Conservation (phyloP, 2,329 filamentous ascomycete genomes). For the Fusarium abutilonis region DNA sequence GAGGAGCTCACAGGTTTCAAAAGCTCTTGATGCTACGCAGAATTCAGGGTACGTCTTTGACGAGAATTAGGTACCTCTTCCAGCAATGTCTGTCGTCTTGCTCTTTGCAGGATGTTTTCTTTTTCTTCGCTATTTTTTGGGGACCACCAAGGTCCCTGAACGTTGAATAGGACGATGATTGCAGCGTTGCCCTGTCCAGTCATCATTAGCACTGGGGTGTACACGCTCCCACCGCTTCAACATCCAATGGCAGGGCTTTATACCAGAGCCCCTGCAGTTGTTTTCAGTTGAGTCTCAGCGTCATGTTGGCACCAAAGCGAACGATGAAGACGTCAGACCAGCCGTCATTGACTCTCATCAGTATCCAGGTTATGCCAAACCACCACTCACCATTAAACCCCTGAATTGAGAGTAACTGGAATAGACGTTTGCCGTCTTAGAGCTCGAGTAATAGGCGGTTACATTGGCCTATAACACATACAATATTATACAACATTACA, state of each 20-base stretch:
- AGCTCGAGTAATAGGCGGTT: conserved; percentile 15
- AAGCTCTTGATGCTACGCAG: neutral
- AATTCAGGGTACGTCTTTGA: neutral
- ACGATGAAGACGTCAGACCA: conserved; percentile 7
- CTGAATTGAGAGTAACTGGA: conserved; percentile 15
- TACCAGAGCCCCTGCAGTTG: conserved; percentile 13
- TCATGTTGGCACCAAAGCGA: neutral
- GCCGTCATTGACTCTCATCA: conserved; percentile 6
- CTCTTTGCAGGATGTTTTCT: neutral
- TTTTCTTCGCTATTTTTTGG: neutral
- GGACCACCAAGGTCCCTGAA: conserved; percentile 9
- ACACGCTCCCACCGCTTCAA: neutral
- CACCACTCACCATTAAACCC: conserved; percentile 23
- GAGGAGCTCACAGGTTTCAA: neutral
- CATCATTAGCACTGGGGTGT: conserved; percentile 19
- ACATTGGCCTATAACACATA: conserved; percentile 25
- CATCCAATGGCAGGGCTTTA: conserved; percentile 12
- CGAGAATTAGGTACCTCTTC: neutral
- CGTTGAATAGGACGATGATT: conserved; percentile 22
- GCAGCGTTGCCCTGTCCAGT: conserved; percentile 30
- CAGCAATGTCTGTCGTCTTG: neutral
- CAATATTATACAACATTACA: conserved; percentile 16
- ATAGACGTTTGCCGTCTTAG: conserved; percentile 17
- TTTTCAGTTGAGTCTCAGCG: conserved; percentile 1
- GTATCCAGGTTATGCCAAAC: conserved; percentile 20